Evolutionary conservation across 2,329 filamentous ascomycete species (phyloP), one percentile per base, ranked within the genome.

Genomic region (Lecanicillium sp.): DNA sequence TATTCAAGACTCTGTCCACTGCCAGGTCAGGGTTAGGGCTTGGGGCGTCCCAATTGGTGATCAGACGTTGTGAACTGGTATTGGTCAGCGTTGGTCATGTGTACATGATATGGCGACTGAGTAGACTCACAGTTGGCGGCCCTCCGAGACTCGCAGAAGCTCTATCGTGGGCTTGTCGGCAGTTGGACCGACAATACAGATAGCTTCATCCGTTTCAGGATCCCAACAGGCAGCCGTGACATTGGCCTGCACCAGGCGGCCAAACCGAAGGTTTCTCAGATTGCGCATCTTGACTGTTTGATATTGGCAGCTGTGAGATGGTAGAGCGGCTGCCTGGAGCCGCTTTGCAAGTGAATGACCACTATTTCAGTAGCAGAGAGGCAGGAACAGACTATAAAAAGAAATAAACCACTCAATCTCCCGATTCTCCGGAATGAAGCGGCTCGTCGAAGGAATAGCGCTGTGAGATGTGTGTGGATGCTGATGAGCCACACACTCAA

Each of bases 31-130:
- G 87, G 51, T 81, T 79, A 45, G 89, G 87, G 60, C 83, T 89
- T 48, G 84, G 85, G 15, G 88, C 87, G 70, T 95, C 87, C 93
- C 93, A 98, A 32, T 86, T 87, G 49, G 90, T 85, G 58, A 97
- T 81, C 39, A 55, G 52, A 15, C 52, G 57, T 29, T 60, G 55
- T 51, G 65, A 62, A 40, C 60, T 65, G 48, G 33, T 38, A 23
- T 49, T 58, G 49, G 55, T 62, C 36, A 62, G 56, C 40, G 42
- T 26, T 33, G n/a, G 40, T 46, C 9, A 27, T 45, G 41, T 38
- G 41, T 44, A 36, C 33, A 45, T 33, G 32, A 39, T 17, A 23
- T 29, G 27, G 27, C 5, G 14, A 14, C 8, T 11, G 44, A 12
- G 20, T 27, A 15, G 44, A 62, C 71, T 68, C 61, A 74, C 72